Base-by-base conservation (phyloP, 371 early-diverging fungal species). In the Phascolomyces articulosus region DNA sequence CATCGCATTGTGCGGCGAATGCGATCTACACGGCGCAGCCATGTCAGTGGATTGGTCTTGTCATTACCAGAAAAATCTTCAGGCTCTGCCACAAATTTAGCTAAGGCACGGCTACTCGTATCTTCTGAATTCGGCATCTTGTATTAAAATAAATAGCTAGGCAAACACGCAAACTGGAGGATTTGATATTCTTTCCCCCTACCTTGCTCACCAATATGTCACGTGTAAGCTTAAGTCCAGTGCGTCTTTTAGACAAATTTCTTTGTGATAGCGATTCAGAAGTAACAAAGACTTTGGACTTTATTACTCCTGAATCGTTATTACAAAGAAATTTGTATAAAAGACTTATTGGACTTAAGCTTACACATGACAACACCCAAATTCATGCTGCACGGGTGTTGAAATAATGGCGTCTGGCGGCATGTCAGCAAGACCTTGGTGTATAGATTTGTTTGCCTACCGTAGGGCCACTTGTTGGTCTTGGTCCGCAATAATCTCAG, bases 341-440 rank as follows among this genome's bases (percentile, higher is more conserved):
- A n/a, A n/a, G n/a, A n/a, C n/a, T n/a, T n/a, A n/a, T n/a, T n/a
- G n/a, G n/a, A n/a, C n/a, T n/a, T n/a, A n/a, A n/a, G n/a, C n/a
- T n/a, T n/a, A n/a, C n/a, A n/a, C n/a, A n/a, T n/a, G n/a, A n/a
- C n/a, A n/a, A n/a, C 41, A 41, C 53, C 53, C 53, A 9, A 53
- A 53, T 9, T 23, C 53, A 53, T 53, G 53, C 38, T 62, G 55
- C 26, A 62, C 47, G 27, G 54, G 54, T 23, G 62, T 62, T 55
- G 62, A 62, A 28, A 31, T 62, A 29, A 62, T 62, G 21, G 54
- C 55, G 40, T 62, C 62, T 40, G 62, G 40, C 20, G 40, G 55
- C 21, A 62, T 55, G 51, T 62, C 62, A 62, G 40, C 24, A 24
- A 40, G 3, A 28, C 54, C 40, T 54, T 40, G 38, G 31, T 34